Evolutionary conservation across 2,329 filamentous ascomycete species (phyloP).

Genomic region (Celoporthe dispersa): DNA sequence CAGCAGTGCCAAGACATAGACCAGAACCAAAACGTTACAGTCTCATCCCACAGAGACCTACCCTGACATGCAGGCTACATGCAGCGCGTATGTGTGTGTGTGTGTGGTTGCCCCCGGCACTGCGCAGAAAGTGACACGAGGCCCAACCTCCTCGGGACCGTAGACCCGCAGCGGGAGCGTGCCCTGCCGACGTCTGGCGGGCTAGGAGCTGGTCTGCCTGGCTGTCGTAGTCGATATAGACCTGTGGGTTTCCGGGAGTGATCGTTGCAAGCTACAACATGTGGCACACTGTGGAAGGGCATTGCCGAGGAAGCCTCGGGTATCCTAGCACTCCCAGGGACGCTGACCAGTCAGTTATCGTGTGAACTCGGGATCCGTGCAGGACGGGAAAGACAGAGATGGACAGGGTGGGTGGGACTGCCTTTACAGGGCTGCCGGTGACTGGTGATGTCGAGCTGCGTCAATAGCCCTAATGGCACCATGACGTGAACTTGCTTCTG

Average conservation of each 20-base stretch:
- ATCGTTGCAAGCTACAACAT: not conserved
- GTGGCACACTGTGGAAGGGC: not conserved
- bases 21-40: not conserved
- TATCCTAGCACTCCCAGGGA: not conserved
- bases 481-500: not conserved
- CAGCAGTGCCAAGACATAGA: not conserved
- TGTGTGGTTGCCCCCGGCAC: not conserved
- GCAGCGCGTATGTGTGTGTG: not conserved
- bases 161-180: not conserved
- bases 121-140: not conserved
- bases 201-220: no score
- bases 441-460: conserved; percentile 4
- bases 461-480: not conserved
- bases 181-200: not conserved
- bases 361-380: conserved; percentile 5
- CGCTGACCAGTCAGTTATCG: not conserved
- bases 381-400: not conserved
- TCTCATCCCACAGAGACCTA: not conserved
- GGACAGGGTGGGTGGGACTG: conserved; percentile 1
- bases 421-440: not conserved
- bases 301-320: conserved; percentile 18
- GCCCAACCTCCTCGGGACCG: not conserved
- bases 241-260: not conserved
- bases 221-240: not conserved
- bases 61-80: conserved; percentile 3